Conservation (phyloP, 495 filamentous ascomycete species). For the Penicillium odoratum region DNA sequence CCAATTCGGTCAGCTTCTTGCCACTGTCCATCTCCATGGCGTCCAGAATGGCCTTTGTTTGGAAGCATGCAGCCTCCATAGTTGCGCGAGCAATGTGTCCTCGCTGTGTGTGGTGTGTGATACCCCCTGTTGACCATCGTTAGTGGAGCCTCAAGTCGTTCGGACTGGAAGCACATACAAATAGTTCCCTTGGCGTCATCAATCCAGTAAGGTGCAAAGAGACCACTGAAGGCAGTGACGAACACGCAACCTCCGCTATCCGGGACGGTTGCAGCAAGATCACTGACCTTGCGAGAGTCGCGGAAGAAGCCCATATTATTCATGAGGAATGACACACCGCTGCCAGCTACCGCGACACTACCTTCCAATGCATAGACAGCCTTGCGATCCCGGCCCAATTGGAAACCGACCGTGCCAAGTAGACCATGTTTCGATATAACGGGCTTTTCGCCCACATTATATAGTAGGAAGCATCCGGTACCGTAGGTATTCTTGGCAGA, state of each 20-base stretch:
- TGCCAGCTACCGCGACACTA: conserved; percentile 87
- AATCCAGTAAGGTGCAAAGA: conserved; percentile 99
- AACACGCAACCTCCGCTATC: conserved; percentile 93
- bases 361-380: conserved; percentile 92
- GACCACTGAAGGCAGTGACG: conserved; percentile 92
- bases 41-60: conserved; percentile 91
- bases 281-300: conserved; percentile 75
- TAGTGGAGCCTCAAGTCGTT: conserved; percentile 5
- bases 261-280: conserved; percentile 76
- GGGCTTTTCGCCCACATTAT: conserved; percentile 88
- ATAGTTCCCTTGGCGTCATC: conserved; percentile 92
- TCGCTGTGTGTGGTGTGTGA: conserved; percentile 86
- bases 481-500: conserved; percentile 96
- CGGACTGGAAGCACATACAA: conserved; percentile 49
- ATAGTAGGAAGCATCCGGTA: conserved; percentile 92
- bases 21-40: conserved; percentile 92
- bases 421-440: conserved; percentile 90
- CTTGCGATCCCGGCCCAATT: conserved; percentile 57
- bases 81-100: conserved; percentile 94
- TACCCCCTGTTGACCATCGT: conserved; percentile 59
- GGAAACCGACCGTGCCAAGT: conserved; percentile 86
- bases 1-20: conserved; percentile 71
- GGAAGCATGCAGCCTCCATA: conserved; percentile 92
- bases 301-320: conserved; percentile 86
- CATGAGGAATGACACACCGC: conserved; percentile 86